phyloP scores from a whole-genome alignment of 345 rosid genomes.

The Heritiera littoralis region DNA sequence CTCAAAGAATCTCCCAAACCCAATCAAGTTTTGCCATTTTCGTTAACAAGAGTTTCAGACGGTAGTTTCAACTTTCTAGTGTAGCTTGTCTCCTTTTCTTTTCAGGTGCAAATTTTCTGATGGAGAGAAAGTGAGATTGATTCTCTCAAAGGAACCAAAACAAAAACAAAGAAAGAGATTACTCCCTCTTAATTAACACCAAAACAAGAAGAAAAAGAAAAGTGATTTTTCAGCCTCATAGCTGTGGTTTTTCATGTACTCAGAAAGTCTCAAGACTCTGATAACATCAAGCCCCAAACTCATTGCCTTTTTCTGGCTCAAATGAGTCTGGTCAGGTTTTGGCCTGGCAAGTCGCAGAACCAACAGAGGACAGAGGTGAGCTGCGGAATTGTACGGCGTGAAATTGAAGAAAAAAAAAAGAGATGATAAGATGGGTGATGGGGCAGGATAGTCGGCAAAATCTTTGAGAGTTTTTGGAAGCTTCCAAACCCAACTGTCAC shows the following conservation, averaged over 20 bases:
- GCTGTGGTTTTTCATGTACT: not conserved
- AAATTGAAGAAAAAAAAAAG: not conserved
- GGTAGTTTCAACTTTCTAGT: not conserved
- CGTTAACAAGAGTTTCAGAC: not conserved
- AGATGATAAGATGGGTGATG: slow-evolving; percentile 28
- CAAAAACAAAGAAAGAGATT: not conserved
- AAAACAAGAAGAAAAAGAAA: not conserved
- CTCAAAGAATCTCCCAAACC: slow-evolving; percentile 17
- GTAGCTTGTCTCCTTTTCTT: not conserved
- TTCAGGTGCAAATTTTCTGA: not conserved
- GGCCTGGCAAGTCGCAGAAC: not conserved
- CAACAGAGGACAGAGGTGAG: not conserved
- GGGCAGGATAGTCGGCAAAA: not conserved
- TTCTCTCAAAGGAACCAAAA: not conserved
- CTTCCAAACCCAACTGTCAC: slow-evolving; percentile 26
- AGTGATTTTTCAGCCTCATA: not conserved
- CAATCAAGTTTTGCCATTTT: not conserved
- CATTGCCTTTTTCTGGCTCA: not conserved
- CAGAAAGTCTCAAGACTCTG: not conserved
- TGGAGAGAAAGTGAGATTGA: not conserved
- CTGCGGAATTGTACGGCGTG: slow-evolving; percentile 14
- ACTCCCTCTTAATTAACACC: not conserved
- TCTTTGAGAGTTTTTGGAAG: not conserved
- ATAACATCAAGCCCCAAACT: not conserved
- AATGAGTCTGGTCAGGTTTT: not conserved